Evolutionary conservation across 352 stramenopile species (phyloP).

Genomic region (Globisporangium uncinulatum): DNA sequence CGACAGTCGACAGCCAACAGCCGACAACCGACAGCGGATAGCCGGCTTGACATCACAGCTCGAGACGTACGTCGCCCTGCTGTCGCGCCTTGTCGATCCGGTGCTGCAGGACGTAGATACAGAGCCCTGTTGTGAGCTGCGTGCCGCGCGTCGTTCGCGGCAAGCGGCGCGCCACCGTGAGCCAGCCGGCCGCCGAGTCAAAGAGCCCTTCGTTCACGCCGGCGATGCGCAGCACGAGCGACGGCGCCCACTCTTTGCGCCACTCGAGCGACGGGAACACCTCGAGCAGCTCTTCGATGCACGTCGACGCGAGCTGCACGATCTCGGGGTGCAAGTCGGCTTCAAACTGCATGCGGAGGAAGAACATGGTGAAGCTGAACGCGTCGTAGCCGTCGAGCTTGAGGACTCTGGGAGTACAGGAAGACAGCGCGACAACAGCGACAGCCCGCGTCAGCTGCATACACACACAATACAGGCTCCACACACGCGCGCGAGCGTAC

Average conservation of each 20-base stretch:
- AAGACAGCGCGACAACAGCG: not conserved
- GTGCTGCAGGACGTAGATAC: constrained; percentile 79
- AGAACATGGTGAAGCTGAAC: constrained; percentile 85
- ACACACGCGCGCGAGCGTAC: constrained; percentile 9
- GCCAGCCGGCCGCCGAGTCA: constrained; percentile 65
- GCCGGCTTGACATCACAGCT: not conserved
- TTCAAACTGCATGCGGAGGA: constrained; percentile 84
- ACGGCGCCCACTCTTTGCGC: constrained; percentile 67
- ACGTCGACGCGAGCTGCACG: constrained; percentile 69
- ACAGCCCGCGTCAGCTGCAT: not conserved
- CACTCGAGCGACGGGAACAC: constrained; percentile 62
- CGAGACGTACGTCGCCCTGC: constrained; percentile 35
- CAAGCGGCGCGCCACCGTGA: constrained; percentile 64
- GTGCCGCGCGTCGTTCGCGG: constrained; percentile 67
- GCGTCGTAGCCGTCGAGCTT: constrained; percentile 67
- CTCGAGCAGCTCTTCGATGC: constrained; percentile 76
- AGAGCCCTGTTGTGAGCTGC: constrained; percentile 66
- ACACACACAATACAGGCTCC: not conserved
- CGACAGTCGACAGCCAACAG: constrained; percentile 4
- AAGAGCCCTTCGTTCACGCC: constrained; percentile 74
- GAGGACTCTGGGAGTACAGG: constrained; percentile 24
- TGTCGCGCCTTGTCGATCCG: constrained; percentile 51
- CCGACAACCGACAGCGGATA: not conserved
- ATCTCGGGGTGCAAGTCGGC: constrained; percentile 65
- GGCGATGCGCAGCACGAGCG: constrained; percentile 75